A percentile compares a stretch with the other conserved stretches of the same genome.
These are phyloP conservation scores for Kuraishia molischiana DNA, from an alignment of 805 yeast species.

Conservation along the genomic window DNA sequence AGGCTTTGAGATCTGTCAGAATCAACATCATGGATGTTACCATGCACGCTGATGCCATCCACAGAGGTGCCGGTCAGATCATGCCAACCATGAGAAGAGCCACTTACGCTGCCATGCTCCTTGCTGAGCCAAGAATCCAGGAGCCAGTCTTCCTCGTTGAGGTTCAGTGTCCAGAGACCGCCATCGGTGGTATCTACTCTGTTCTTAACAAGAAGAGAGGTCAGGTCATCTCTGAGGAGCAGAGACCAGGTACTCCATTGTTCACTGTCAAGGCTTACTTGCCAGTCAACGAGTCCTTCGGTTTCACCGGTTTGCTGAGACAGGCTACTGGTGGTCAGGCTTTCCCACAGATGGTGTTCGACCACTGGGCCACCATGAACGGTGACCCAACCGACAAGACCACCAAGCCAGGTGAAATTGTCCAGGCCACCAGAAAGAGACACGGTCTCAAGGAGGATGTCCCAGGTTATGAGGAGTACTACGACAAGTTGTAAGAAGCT, in stretches of 20 bases:
- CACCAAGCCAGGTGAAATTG: slow-evolving; percentile 54
- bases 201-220: slow-evolving; percentile 99
- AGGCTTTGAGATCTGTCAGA: slow-evolving; percentile 92
- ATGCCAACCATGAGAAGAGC: slow-evolving; percentile 99
- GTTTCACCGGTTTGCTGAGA: slow-evolving; percentile 99
- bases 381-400: slow-evolving; percentile 92
- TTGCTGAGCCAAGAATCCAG: slow-evolving; percentile 98
- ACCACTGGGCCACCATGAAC: slow-evolving; percentile 88
- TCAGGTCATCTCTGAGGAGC: slow-evolving; percentile 98
- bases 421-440: slow-evolving; percentile 71
- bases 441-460: slow-evolving; percentile 94
- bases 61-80: slow-evolving; percentile 99
- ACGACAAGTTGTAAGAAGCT: slow-evolving; percentile 66
- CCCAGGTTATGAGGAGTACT: slow-evolving; percentile 99
- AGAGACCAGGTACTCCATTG: slow-evolving; percentile 99
- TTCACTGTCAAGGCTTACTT: slow-evolving; percentile 99
- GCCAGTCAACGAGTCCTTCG: slow-evolving; percentile 99
- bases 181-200: slow-evolving; percentile 99
- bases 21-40: slow-evolving; percentile 98
- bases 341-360: slow-evolving; percentile 99
- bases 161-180: slow-evolving; percentile 98
- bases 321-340: slow-evolving; percentile 99
- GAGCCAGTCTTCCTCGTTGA: slow-evolving; percentile 99
- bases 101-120: slow-evolving; percentile 94
- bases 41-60: slow-evolving; percentile 99